Percentiles rank a stretch among this genome's conserved stretches.
These are phyloP conservation scores for Cladosporium austrohemisphaericum DNA, from an alignment of 2,329 filamentous ascomycete genomes.

Conservation along the genomic window DNA sequence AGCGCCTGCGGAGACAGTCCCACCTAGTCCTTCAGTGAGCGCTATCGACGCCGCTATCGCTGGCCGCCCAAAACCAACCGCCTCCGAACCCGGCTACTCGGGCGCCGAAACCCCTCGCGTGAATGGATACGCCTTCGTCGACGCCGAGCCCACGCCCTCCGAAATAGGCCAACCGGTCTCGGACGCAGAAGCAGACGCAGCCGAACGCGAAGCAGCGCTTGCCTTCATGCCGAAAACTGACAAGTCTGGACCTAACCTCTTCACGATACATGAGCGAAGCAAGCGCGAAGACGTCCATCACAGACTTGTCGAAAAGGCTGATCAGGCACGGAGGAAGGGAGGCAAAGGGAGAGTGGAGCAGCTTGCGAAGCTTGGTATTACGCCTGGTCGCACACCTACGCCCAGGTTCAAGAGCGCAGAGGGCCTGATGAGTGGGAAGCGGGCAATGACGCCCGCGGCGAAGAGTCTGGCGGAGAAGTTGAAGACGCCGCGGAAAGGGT, in stretches of 20 bases:
- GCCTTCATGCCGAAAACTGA: conserved; percentile 45
- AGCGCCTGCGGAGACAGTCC: conserved; percentile 40
- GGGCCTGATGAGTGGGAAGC: conserved; percentile 36
- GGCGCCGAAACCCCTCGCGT: conserved; percentile 82
- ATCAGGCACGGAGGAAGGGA: conserved; percentile 65
- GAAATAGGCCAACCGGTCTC: conserved; percentile 50
- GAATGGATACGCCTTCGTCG: conserved; percentile 91
- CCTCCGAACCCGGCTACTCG: conserved; percentile 57
- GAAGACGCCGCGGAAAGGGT: conserved; percentile 36
- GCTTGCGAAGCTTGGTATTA: conserved; percentile 35
- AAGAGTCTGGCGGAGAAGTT: conserved; percentile 65
- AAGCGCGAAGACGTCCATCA: conserved; percentile 78
- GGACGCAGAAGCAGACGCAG: conserved; percentile 32
- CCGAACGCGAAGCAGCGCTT: conserved; percentile 36
- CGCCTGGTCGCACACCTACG: conserved; percentile 54
- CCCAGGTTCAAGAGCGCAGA: conserved; percentile 61
- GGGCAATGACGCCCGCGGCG: conserved; percentile 66
- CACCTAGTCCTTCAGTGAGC: conserved; percentile 78
- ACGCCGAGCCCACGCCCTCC: conserved; percentile 64
- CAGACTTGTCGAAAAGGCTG: conserved; percentile 78
- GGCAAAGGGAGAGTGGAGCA: conserved; percentile 45
- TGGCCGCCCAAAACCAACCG: conserved; percentile 60
- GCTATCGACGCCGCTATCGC: conserved; percentile 80
- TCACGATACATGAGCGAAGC: conserved; percentile 71
- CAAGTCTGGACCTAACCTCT: conserved; percentile 66